Evolutionary conservation across 2,329 filamentous ascomycete species (phyloP), one percentile per base, ranked within the genome.

Genomic region (Fusarium oligoseptatum): DNA sequence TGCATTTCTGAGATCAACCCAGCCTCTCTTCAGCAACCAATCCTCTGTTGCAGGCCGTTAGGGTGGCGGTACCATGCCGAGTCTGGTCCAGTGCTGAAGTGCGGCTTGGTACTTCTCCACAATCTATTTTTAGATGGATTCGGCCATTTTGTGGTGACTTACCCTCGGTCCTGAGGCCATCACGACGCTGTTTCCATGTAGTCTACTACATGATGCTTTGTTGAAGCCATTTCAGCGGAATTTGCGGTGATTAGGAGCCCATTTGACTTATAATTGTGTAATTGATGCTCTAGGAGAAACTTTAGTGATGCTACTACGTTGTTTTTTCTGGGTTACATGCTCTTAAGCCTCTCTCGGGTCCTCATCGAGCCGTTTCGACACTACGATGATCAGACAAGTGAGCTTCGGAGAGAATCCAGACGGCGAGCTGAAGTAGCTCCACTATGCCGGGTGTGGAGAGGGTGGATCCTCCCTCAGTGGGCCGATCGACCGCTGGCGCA

Each of bases 341-440:
- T 48, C 43, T 11, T 3, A 17, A 48, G 43, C 8, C 43, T 27
- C 43, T 24, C 43, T 27, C 17, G 43, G 0, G 43, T 2, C 43
- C 43, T 48, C 43, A 24, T 24, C 3, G 14, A 48, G 43, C 22
- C 43, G 43, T 27, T 48, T 27, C 6, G 8, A 48, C 43, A 27
- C 43, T 22, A 43, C 41, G 11, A 43, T 24, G 48, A 52, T 52
- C 48, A 10, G 17, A 52, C 15, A 52, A 27, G 24, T n/a, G 24
- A 29, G 48, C 43, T 29, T 24, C 48, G 17, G 48, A 52, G 48
- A 55, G 52, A 67, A 63, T 64, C 37, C 56, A 67, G 32, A 17
- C 24, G 48, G 48, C 62, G 52, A 68, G 71, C 71, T 64, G 55
- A 43, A 61, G 63, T 64, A 69, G 63, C 65, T 72, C 68, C 43